These are phyloP conservation scores for Fomitopsis serialis DNA, from an alignment of 768 basidiomycete species.

Conservation along the genomic window DNA sequence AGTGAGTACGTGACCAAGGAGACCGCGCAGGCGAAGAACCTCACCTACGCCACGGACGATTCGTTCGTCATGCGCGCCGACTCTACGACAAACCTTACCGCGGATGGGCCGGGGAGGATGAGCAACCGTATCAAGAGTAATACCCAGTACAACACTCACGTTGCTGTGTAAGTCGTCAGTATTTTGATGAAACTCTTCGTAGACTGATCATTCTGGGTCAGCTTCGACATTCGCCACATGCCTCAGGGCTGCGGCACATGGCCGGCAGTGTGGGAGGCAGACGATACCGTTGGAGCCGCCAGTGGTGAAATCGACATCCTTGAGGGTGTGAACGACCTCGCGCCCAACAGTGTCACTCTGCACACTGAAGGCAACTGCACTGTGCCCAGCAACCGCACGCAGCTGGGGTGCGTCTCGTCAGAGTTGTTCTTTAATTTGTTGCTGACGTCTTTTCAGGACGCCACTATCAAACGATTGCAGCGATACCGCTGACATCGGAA, in stretches of 20 bases:
- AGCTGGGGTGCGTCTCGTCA: conserved; percentile 25
- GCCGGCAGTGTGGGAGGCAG: conserved; percentile 51
- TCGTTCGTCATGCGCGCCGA: conserved; percentile 51
- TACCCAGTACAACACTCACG: conserved; percentile 41
- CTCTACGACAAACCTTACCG: conserved; percentile 17
- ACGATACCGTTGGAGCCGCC: conserved; percentile 22
- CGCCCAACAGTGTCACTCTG: conserved; percentile 18
- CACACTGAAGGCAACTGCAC: conserved; percentile 20
- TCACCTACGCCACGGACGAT: conserved; percentile 46
- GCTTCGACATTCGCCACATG: conserved; percentile 44
- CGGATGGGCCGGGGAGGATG: conserved; percentile 39
- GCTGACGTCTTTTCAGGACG: conserved; percentile 3
- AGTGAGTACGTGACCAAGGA: conserved; percentile 35
- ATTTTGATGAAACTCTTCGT: not conserved
- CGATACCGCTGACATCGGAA: conserved; percentile 7
- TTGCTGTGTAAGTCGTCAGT: conserved; percentile 38
- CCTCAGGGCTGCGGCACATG: conserved; percentile 39
- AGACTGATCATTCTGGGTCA: not conserved
- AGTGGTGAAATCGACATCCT: conserved; percentile 52
- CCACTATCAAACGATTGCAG: conserved; percentile 20
- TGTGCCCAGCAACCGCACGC: conserved; percentile 16
- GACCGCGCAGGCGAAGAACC: conserved; percentile 42
- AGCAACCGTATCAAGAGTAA: conserved; percentile 48
- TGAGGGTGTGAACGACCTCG: conserved; percentile 29
- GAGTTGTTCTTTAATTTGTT: not conserved